Evolutionary conservation across 495 filamentous ascomycete species (phyloP).

Genomic region (Tirmania nivea): DNA sequence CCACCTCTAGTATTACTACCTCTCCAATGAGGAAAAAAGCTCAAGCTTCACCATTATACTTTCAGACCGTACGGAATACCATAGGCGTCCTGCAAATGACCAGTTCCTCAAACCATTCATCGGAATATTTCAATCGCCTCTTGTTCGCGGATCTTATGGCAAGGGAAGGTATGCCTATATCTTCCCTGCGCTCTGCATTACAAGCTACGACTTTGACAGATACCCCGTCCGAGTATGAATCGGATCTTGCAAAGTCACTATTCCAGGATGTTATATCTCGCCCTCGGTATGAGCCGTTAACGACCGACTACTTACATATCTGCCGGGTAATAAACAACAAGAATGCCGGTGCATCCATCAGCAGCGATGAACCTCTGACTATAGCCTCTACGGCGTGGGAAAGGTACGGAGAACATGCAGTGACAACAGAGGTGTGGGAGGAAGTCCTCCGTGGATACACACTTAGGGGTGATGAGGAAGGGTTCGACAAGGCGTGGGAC

Average conservation of each 20-base stretch:
- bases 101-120: too few species aligned
- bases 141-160: not conserved
- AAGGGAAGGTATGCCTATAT: not conserved
- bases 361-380: not conserved
- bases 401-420: not conserved
- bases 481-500: conserved; percentile 25
- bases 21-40: too few species aligned
- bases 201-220: not conserved
- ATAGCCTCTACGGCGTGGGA: not conserved
- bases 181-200: not conserved
- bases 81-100: too few species aligned
- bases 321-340: not conserved
- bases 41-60: too few species aligned
- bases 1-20: too few species aligned
- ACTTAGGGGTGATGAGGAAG: conserved; percentile 34
- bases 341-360: not conserved
- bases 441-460: conserved; percentile 44
- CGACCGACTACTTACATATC: not conserved
- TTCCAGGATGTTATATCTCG: conserved; percentile 4
- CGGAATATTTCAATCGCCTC: too few species aligned
- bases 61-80: too few species aligned
- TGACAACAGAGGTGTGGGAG: conserved; percentile 28
- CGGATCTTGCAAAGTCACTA: conserved; percentile 7
- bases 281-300: not conserved
- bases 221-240: not conserved